Base-by-base conservation (phyloP, 2,329 filamentous ascomycete genomes). In the Dactylonectria estremocensis region DNA sequence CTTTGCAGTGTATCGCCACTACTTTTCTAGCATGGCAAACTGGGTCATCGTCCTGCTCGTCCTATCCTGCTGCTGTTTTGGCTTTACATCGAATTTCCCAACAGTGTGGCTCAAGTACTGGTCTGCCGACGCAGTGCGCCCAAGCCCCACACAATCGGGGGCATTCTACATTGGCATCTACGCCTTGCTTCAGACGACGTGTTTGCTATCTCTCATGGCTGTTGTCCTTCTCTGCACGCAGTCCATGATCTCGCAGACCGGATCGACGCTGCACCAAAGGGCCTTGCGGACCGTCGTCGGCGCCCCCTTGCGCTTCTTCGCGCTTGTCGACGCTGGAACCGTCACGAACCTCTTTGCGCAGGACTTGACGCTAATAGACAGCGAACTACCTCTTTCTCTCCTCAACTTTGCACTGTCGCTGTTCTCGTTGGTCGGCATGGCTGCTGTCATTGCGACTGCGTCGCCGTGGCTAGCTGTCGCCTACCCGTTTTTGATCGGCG, bases 401-500 rank as follows among this genome's bases (percentile, higher is more conserved):
- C 28, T 80, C n/a, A 75, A 76, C 9, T 56, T 66, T 8, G 31
- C 14, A 7, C 28, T 59, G 6, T 50, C 35, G 2, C 20, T 50
- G 0, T 61, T 56, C 1, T 20, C 11, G 8, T 3, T 46, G 1
- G 2, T 72, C 2, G 67, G 56, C 4, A 60, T 69, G 57, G 64
- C 69, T 3, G 63, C 64, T 6, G 62, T 74, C 9, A 45, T 88
- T 11, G 81, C 80, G 2, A 67, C 68, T 1, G 71, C 64, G 69
- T 83, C 61, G 69, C 82, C 66, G 73, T 87, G 82, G 62, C 77
- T 86, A 1, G 82, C 82, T 1, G 80, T 86, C n/a, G 78, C 80
- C 0, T 85, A 88, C 64, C 88, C 88, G 0, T 77, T 86, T 5
- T 73, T 89, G 1, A 61, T 83, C 5, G 76, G 72, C 1, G 67